A percentile compares a stretch with the other conserved stretches of the same genome.
These are phyloP conservation scores for Tripterygium wilfordii DNA, from an alignment of 177 flowering plant genomes.

Conservation along the genomic window DNA sequence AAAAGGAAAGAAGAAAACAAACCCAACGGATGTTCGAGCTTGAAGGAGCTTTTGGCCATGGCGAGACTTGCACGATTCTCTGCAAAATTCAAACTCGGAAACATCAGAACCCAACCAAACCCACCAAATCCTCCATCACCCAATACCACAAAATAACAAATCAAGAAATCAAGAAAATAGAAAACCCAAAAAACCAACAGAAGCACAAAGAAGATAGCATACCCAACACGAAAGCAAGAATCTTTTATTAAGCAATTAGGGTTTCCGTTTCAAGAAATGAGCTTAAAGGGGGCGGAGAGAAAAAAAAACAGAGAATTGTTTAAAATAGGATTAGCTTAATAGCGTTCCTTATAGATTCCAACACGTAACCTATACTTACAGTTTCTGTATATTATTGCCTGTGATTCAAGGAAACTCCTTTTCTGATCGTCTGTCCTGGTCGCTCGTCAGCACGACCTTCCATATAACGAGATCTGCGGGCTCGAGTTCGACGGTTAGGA, in stretches of 20 bases:
- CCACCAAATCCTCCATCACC: constrained; percentile 1
- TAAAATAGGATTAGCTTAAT: not conserved
- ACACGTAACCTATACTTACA: constrained; percentile 9
- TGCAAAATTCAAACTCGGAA: constrained; percentile 31
- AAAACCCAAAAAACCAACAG: not conserved
- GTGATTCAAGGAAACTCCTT: constrained; percentile 8
- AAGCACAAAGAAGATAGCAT: constrained; percentile 2
- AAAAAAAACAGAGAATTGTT: not conserved
- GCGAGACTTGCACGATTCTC: constrained; percentile 10
- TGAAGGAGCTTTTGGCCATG: constrained; percentile 53
- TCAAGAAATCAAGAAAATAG: not conserved
- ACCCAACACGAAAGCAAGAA: constrained; percentile 11
- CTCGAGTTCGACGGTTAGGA: too few species aligned
- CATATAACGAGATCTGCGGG: too few species aligned
- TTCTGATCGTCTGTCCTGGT: too few species aligned
- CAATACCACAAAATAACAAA: not conserved
- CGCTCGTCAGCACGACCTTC: too few species aligned
- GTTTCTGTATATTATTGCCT: constrained; percentile 1
- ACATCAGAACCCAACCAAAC: constrained; percentile 16
- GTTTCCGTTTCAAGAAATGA: constrained; percentile 2
- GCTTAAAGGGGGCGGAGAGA: constrained; percentile 2
- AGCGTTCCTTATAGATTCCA: constrained; percentile 8
- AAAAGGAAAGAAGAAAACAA: constrained; percentile 6
- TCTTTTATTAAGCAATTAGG: not conserved
- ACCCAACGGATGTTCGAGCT: constrained; percentile 49